phyloP scores from a whole-genome alignment of 2,329 filamentous ascomycete species.

The Epichloe gansuensis region DNA sequence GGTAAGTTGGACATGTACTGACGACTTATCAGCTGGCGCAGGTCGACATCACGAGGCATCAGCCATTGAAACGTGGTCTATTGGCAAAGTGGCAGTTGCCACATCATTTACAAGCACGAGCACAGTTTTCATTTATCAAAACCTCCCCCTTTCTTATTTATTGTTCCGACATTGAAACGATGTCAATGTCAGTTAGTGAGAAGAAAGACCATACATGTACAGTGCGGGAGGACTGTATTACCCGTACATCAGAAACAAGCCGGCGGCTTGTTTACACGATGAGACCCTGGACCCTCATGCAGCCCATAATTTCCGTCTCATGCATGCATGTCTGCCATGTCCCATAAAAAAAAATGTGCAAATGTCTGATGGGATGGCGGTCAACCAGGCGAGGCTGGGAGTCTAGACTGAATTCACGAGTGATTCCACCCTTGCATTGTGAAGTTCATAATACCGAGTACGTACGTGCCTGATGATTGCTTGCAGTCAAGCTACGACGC shows the following conservation, averaged over 20 bases:
- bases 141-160: too few species aligned
- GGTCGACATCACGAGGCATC: too few species aligned
- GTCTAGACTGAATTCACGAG: background rate
- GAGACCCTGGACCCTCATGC: constrained; percentile 2
- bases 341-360: background rate
- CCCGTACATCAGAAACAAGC: background rate
- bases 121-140: too few species aligned
- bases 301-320: constrained; percentile 1
- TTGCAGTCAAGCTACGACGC: background rate
- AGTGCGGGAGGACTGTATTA: background rate
- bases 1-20: too few species aligned
- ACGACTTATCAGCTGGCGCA: too few species aligned
- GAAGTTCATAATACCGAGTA: background rate
- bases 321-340: background rate
- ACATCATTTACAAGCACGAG: too few species aligned
- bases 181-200: too few species aligned
- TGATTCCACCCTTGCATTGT: background rate
- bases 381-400: background rate
- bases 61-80: too few species aligned
- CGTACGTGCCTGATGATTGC: background rate
- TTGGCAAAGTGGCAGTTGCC: too few species aligned
- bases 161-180: too few species aligned
- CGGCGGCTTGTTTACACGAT: background rate
- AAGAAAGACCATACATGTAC: background rate
- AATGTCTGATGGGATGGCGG: background rate